These are phyloP conservation scores for Prinsepia uniflora DNA, from an alignment of 306 rosid genomes.

Conservation along the genomic window DNA sequence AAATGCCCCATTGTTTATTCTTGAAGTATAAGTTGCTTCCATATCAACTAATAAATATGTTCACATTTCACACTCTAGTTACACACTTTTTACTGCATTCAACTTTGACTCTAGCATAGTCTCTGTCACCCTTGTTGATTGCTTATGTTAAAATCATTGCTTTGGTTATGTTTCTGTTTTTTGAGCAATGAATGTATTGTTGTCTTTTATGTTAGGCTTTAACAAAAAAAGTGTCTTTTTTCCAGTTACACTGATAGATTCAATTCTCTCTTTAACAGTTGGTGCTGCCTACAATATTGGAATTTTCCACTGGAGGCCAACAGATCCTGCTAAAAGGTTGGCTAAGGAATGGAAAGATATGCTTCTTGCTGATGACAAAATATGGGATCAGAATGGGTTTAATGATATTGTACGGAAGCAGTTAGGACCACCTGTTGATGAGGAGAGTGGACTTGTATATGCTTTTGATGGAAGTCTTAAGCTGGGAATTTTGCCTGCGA, in stretches of 20 bases:
- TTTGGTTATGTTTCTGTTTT: neutral
- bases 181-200: neutral
- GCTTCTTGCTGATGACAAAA: constrained; percentile 69
- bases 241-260: too few relatives aligned
- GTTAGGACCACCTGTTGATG: constrained; percentile 75
- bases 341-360: constrained; percentile 87
- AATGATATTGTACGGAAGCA: constrained; percentile 62
- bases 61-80: neutral
- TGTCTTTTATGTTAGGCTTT: neutral
- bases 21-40: neutral
- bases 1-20: neutral
- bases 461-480: constrained; percentile 89
- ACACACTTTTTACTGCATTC: neutral
- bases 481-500: constrained; percentile 84
- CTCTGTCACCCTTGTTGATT: neutral
- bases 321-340: constrained; percentile 69
- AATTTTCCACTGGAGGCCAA: constrained; percentile 94
- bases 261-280: constrained; percentile 33
- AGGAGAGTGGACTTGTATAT: constrained; percentile 71
- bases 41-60: neutral
- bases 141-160: neutral
- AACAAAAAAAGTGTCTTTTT: neutral
- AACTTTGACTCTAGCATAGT: neutral
- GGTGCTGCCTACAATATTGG: constrained; percentile 88
- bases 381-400: constrained; percentile 97